A percentile compares a stretch with the other conserved stretches of the same genome.
Conservation (phyloP, 2,329 filamentous ascomycete species). For the Xylariaceae sp. region DNA sequence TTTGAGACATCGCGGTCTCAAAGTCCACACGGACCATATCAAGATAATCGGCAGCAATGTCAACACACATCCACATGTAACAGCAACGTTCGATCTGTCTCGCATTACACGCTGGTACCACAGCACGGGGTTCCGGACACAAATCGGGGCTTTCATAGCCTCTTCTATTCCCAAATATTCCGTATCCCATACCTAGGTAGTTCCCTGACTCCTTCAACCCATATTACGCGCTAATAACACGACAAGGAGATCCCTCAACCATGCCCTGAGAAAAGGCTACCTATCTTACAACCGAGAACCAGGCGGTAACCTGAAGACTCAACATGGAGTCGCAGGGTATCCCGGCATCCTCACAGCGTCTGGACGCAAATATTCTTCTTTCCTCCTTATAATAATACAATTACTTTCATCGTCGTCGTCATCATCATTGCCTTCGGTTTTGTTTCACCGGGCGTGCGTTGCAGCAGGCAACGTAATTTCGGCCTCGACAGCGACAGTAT, state of each 20-base stretch:
- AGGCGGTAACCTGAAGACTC: constrained; percentile 11
- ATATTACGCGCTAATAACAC: background rate
- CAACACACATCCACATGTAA: background rate
- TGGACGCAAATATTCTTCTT: background rate
- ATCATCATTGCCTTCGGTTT: constrained; percentile 6
- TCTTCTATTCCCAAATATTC: no score
- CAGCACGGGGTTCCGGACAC: no score
- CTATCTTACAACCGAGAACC: background rate
- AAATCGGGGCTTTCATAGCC: no score
- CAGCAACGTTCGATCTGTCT: background rate
- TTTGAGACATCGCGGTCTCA: constrained; percentile 2
- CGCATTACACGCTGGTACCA: background rate
- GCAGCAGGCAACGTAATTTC: background rate
- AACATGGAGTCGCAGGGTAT: constrained; percentile 6
- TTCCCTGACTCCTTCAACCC: background rate
- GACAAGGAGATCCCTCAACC: background rate
- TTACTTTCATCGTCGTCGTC: constrained; percentile 4
- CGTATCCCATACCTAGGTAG: background rate
- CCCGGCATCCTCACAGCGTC: constrained; percentile 7
- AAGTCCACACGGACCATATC: background rate
- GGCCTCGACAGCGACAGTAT: constrained; percentile 3
- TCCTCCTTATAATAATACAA: background rate
- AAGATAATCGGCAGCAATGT: background rate
- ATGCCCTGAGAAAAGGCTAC: background rate
- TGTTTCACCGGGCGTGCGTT: background rate